These are phyloP conservation scores for Aureobasidium pullulans DNA, from an alignment of 2,329 filamentous ascomycete species.

Conservation along the genomic window DNA sequence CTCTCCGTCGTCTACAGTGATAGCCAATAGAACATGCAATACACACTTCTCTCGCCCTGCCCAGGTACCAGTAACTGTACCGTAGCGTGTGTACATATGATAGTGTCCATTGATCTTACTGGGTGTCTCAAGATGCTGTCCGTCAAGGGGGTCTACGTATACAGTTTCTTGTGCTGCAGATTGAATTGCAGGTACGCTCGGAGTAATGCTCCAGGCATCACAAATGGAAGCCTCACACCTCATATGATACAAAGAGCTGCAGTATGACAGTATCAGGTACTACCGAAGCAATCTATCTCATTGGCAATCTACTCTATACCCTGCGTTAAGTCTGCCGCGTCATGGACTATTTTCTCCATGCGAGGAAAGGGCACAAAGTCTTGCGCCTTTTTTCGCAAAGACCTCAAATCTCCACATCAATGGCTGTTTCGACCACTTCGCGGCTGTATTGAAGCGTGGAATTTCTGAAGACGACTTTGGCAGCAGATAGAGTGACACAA, in stretches of 20 bases:
- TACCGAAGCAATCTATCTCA: neutral
- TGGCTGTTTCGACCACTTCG: neutral
- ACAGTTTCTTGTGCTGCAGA: slow-evolving; percentile 1
- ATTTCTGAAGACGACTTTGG: neutral
- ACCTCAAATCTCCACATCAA: slow-evolving; percentile 6
- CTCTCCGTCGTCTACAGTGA: neutral
- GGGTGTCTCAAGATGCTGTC: neutral
- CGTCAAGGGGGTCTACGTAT: neutral
- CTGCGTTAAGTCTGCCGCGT: neutral
- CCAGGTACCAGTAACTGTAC: neutral
- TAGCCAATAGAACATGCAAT: neutral
- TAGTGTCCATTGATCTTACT: neutral
- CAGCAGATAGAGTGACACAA: neutral
- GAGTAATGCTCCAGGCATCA: neutral
- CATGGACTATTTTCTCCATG: neutral
- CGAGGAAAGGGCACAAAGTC: neutral
- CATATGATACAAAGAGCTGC: neutral
- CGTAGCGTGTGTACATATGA: neutral
- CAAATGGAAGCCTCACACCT: neutral
- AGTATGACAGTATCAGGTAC: neutral
- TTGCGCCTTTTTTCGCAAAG: neutral
- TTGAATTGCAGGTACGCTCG: neutral
- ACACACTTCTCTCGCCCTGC: neutral
- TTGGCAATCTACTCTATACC: neutral
- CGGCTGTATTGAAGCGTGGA: neutral